These are phyloP conservation scores for Pythium periplocum DNA, from an alignment of 352 stramenopile genomes.

Conservation along the genomic window DNA sequence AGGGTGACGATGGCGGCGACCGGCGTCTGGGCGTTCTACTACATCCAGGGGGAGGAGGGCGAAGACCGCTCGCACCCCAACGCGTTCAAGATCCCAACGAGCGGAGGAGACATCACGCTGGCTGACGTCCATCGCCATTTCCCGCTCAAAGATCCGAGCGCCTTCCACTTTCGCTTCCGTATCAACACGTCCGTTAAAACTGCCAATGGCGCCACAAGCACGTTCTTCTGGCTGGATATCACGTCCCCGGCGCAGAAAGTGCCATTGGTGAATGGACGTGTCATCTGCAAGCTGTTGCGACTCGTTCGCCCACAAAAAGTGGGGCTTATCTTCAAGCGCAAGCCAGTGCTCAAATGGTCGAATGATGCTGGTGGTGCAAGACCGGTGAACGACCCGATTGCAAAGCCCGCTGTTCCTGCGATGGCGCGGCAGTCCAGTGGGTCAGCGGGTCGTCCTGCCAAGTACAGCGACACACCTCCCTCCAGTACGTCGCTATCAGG, in stretches of 20 bases:
- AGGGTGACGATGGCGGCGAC: slow-evolving; percentile 14
- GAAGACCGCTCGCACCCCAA: slow-evolving; percentile 82
- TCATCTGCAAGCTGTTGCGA: slow-evolving; percentile 81
- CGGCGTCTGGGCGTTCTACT: slow-evolving; percentile 81
- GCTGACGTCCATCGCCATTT: slow-evolving; percentile 64
- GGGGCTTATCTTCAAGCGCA: slow-evolving; percentile 68
- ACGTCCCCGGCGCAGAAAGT: slow-evolving; percentile 49
- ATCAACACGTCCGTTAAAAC: slow-evolving; percentile 46
- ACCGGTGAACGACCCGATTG: neutral
- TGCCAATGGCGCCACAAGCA: slow-evolving; percentile 29
- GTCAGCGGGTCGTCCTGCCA: slow-evolving; percentile 31
- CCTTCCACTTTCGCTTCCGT: slow-evolving; percentile 86
- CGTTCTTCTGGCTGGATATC: slow-evolving; percentile 82
- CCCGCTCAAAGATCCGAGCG: slow-evolving; percentile 34
- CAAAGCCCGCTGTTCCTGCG: slow-evolving; percentile 10
- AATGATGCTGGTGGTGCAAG: slow-evolving; percentile 7
- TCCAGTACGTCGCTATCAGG: slow-evolving; percentile 5
- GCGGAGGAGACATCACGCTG: slow-evolving; percentile 54
- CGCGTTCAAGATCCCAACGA: slow-evolving; percentile 56
- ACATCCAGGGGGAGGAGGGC: slow-evolving; percentile 82
- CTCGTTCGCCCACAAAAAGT: slow-evolving; percentile 47
- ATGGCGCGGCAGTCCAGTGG: slow-evolving; percentile 20
- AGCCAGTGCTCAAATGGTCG: slow-evolving; percentile 64
- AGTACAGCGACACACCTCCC: slow-evolving; percentile 55
- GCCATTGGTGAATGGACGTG: slow-evolving; percentile 64